Base-by-base conservation (phyloP, 2,329 filamentous ascomycete genomes). In the Claviceps sp. region DNA sequence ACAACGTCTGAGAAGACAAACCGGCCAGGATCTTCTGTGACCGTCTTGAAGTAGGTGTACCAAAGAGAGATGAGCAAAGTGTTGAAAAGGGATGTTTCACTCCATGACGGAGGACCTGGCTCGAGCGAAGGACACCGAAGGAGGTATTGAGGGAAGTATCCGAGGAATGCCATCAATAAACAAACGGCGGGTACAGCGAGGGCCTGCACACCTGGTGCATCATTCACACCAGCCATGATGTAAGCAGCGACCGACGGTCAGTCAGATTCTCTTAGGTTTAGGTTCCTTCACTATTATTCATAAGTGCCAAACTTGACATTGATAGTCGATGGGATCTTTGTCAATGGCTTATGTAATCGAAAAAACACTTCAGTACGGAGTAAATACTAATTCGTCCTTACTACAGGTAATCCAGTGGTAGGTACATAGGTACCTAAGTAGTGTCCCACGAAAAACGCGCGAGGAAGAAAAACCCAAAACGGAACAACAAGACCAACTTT, bases 131-230 rank as follows among this genome's bases (percentile, higher is more conserved):
- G 62, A 55, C 78, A 68, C 58, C 76, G 66, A 64, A 91, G 86
- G 47, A 91, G 72, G 63, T 74, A 77, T 68, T 91, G 87, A 4
- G 87, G 85, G 48, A 78, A 77, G 70, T 85, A 88, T 55, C 80
- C 78, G 3, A 90, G 75, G 62, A 89, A 87, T 50, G 70, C 62
- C 54, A 90, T 85, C 14, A 91, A 69, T 7, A 73, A 52, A 56
- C 80, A 81, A 45, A 86, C 84, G 53, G 73, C 76, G 14, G 85
- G 84, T n/a, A 89, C 78, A 54, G 84, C 83, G 50, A 89, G 70
- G 48, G 68, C 65, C 60, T 77, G 73, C 55, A 80, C 60, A 44
- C 70, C 59, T 51, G 69, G 65, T 61, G 70, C 65, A 55, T 68
- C 63, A 60, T 65, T 63, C 62, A 71, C 56, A 66, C 69, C 70